phyloP scores from a whole-genome alignment of 495 filamentous ascomycete genomes.

The Penicillium argentinense region DNA sequence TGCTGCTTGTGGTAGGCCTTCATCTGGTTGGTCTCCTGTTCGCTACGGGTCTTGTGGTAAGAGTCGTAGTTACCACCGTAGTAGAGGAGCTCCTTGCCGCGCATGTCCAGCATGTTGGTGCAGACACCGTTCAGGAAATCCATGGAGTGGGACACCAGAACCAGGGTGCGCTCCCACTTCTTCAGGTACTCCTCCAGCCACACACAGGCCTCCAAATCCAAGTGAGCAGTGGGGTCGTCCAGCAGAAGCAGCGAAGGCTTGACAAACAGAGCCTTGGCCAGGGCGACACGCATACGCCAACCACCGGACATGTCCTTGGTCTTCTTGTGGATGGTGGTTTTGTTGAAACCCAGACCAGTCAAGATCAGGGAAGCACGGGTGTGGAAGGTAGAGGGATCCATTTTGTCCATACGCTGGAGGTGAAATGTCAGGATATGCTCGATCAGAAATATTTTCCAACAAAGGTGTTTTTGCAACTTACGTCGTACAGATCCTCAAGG shows the following conservation, averaged over 20 bases:
- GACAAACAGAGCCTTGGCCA: conserved; percentile 97
- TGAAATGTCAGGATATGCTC: conserved; percentile 28
- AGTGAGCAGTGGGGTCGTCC: conserved; percentile 97
- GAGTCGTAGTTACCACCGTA: conserved; percentile 99
- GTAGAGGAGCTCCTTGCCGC: conserved; percentile 85
- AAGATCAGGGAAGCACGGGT: conserved; percentile 95
- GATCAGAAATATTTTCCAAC: no score
- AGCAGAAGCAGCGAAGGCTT: conserved; percentile 93
- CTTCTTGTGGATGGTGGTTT: conserved; percentile 93
- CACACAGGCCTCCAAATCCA: conserved; percentile 99
- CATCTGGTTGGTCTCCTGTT: conserved; percentile 97
- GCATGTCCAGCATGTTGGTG: conserved; percentile 98
- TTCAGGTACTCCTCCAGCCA: conserved; percentile 99
- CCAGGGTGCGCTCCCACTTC: conserved; percentile 98
- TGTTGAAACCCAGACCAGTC: conserved; percentile 99
- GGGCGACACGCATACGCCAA: conserved; percentile 98
- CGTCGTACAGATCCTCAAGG: conserved; percentile 95
- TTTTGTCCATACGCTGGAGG: conserved; percentile 97
- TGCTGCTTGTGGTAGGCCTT: conserved; percentile 99
- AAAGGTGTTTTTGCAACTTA: conserved; percentile 53
- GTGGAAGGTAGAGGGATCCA: conserved; percentile 99
- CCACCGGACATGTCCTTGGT: conserved; percentile 99
- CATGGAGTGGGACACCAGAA: conserved; percentile 95
- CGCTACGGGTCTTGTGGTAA: conserved; percentile 89
- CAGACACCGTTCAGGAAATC: conserved; percentile 99